Evolutionary conservation across 257 asterid species (phyloP).

Genomic region (Capsicum chinense): DNA sequence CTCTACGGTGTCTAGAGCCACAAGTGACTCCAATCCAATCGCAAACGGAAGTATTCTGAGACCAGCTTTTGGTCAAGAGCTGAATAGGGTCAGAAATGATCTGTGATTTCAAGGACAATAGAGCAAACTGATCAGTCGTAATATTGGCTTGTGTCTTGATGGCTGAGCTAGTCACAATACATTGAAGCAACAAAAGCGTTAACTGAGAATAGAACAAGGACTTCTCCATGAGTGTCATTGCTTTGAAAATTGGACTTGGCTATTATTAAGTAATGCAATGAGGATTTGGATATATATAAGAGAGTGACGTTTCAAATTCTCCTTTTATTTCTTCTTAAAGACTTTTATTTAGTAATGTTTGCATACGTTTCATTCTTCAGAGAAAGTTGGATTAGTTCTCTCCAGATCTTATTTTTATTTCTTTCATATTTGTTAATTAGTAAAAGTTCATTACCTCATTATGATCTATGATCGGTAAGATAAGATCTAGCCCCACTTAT

Average conservation of each 20-base stretch:
- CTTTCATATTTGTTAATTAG: no score
- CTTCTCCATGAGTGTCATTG: not conserved
- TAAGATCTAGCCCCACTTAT: no score
- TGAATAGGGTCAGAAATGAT: constrained; percentile 23
- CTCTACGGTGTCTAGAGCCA: constrained; percentile 12
- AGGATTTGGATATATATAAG: not conserved
- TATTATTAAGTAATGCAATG: not conserved
- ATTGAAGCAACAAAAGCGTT: not conserved
- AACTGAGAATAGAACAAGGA: constrained; percentile 11
- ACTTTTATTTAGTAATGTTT: not conserved
- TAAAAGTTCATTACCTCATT: no score
- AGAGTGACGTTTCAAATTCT: not conserved
- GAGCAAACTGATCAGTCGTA: constrained; percentile 26
- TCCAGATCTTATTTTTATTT: no score
- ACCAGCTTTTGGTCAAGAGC: constrained; percentile 31
- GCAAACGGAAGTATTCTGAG: constrained; percentile 27
- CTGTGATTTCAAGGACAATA: constrained; percentile 25
- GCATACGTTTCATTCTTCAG: no score
- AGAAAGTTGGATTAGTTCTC: no score
- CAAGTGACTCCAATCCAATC: constrained; percentile 36
- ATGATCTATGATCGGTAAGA: no score
- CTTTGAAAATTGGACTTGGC: not conserved
- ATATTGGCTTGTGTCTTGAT: constrained; percentile 23
- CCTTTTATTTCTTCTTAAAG: not conserved
- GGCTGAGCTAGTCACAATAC: not conserved